These are phyloP conservation scores for Herpetomonas samuelpessoai DNA, from an alignment of 208 protist genomes.

Conservation along the genomic window DNA sequence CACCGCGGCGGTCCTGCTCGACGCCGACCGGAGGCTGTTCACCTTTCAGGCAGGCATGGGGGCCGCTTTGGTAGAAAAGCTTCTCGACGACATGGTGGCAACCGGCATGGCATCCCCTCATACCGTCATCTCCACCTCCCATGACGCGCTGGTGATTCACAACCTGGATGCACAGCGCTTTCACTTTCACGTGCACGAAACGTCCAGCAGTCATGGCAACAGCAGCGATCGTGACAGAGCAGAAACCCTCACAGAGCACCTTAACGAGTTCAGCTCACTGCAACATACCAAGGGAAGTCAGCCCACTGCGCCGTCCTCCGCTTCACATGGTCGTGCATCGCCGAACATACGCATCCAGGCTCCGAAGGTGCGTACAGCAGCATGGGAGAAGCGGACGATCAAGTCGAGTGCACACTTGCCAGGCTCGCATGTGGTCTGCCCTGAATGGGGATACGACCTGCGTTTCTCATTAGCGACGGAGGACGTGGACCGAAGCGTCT, in stretches of 20 bases:
- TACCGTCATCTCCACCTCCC: background rate
- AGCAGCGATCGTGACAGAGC: background rate
- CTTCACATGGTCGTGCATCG: too few relatives aligned
- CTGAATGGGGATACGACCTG: slow-evolving; percentile 38
- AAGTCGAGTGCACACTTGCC: background rate
- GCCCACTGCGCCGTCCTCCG: too few relatives aligned
- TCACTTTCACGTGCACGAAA: background rate
- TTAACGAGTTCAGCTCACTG: too few relatives aligned
- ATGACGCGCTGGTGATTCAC: background rate
- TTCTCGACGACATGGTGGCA: background rate
- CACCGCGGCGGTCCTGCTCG: slow-evolving; percentile 36
- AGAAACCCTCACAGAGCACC: too few relatives aligned
- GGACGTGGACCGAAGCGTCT: background rate
- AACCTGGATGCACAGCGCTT: background rate
- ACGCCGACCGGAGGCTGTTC: slow-evolving; percentile 10
- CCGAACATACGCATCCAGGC: too few relatives aligned
- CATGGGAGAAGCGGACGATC: background rate
- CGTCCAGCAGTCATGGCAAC: background rate
- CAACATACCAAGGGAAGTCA: too few relatives aligned
- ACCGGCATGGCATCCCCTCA: background rate
- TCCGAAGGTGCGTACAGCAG: background rate
- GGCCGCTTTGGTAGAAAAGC: background rate
- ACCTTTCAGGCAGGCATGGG: slow-evolving; percentile 17
- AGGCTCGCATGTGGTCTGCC: slow-evolving; percentile 24
- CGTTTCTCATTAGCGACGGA: slow-evolving; percentile 30